Evolutionary conservation across 164 flowering plant genomes (phyloP), one percentile per base, ranked within the genome.

Genomic region (Paratinospora sagittata): DNA sequence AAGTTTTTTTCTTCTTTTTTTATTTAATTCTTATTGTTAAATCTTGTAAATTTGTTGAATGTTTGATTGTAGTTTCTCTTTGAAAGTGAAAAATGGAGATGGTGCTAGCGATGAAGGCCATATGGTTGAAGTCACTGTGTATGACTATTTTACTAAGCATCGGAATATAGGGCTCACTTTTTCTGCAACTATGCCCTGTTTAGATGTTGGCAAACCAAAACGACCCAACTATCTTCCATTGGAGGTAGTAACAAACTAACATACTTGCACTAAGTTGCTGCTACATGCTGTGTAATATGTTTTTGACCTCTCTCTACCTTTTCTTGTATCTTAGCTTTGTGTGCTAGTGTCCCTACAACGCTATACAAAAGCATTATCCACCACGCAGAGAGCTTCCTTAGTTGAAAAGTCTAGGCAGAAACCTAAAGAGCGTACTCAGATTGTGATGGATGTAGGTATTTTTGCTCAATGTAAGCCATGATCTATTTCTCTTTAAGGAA

Each of bases 321-420:
- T 27, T 33, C 1, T 26, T 63, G 67, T 52, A n/a, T 26, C 69
- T 21, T 71, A 96, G 99, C 90, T 93, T 0, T 96, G 99, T 74
- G 5, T 81, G 0, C 72, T 96, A 71, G 93, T 96, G 14, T 87
- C 99, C 2, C 67, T 93, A 49, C 97, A 96, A 85, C 86, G 98
- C 0, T 96, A 96, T 55, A 93, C 99, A 0, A 91, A 91, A 76
- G 81, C 99, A 0, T 77, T 96, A 11, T 71, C 88, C 3, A 84
- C 82, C 19, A 72, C 81, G 21, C 99, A 92, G 70, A 82, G 98
- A 72, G 77, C 99, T 39, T 82, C 98, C 0, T 82, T 96, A 1
- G 99, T 96, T 17, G 98, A 93, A 73, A 96, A 84, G 75, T 93
- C 98, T 12, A 82, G 99, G 34, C 99, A 93, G 41, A 96, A 93